Evolutionary conservation across 1,139 yeast genomes (phyloP).

Genomic region (Tardiomyces depauwii): DNA sequence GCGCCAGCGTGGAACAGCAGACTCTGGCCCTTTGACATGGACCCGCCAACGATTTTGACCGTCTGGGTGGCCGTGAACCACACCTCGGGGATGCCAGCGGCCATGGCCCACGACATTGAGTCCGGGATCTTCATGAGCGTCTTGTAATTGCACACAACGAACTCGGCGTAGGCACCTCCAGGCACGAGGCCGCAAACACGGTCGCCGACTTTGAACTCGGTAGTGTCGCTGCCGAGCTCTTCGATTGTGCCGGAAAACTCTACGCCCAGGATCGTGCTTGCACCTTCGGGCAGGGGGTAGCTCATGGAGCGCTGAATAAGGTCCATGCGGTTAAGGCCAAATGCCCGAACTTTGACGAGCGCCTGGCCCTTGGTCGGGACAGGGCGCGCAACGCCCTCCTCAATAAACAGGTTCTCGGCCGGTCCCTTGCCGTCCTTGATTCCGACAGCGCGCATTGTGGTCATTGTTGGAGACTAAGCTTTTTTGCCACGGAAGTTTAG

Average conservation of each 20-base stretch:
- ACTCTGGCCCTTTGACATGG: slow-evolving; percentile 16
- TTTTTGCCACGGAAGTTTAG: no score
- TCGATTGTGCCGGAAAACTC: slow-evolving; percentile 26
- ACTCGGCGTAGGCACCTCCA: slow-evolving; percentile 31
- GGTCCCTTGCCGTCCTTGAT: slow-evolving; percentile 19
- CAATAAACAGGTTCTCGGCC: slow-evolving; percentile 18
- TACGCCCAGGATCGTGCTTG: slow-evolving; percentile 23
- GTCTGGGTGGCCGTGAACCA: slow-evolving; percentile 30
- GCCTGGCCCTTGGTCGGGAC: slow-evolving; percentile 14
- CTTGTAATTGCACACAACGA: slow-evolving; percentile 18
- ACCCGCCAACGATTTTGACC: slow-evolving; percentile 18
- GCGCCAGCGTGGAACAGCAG: slow-evolving; percentile 27
- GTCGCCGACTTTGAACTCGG: slow-evolving; percentile 21
- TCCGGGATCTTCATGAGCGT: slow-evolving; percentile 19
- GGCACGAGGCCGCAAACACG: slow-evolving; percentile 25
- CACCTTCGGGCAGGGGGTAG: slow-evolving; percentile 23
- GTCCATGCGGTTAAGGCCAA: slow-evolving; percentile 27
- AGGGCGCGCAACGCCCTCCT: slow-evolving; percentile 14
- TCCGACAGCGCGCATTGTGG: slow-evolving; percentile 18
- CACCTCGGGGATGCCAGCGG: slow-evolving; percentile 26
- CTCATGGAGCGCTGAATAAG: slow-evolving; percentile 18
- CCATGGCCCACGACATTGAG: slow-evolving; percentile 15
- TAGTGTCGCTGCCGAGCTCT: slow-evolving; percentile 8
- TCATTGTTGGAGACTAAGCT: no score
- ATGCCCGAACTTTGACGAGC: slow-evolving; percentile 21